Evolutionary conservation across 768 basidiomycete genomes (phyloP).

Genomic region (Amanita molliuscula): DNA sequence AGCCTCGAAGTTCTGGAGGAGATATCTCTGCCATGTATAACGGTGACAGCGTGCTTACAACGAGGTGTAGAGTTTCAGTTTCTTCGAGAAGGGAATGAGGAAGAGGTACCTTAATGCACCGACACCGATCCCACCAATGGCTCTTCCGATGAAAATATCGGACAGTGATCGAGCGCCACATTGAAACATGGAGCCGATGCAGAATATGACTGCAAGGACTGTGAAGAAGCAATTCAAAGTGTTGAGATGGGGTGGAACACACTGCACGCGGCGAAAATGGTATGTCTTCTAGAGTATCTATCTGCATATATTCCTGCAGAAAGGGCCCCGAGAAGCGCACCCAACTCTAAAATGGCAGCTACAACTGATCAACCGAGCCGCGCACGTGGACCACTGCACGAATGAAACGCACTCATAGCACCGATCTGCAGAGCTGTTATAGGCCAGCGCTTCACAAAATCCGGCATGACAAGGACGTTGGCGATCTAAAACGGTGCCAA

Average conservation of each 20-base stretch:
- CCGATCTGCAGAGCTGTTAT: slow-evolving; percentile 67
- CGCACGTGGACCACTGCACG: background rate
- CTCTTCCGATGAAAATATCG: slow-evolving; percentile 59
- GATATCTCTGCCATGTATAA: slow-evolving; percentile 83
- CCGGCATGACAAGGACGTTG: slow-evolving; percentile 75
- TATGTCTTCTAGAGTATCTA: slow-evolving; percentile 50
- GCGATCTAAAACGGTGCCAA: slow-evolving; percentile 38
- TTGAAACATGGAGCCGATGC: slow-evolving; percentile 64
- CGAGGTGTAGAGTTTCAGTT: background rate
- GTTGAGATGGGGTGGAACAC: slow-evolving; percentile 13
- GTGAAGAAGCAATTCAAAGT: background rate
- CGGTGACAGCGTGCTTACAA: slow-evolving; percentile 65
- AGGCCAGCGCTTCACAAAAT: slow-evolving; percentile 61
- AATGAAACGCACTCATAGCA: slow-evolving; percentile 50
- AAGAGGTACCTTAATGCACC: slow-evolving; percentile 50
- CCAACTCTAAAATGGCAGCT: slow-evolving; percentile 75
- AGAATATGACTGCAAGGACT: slow-evolving; percentile 45
- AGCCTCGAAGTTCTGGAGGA: slow-evolving; percentile 70
- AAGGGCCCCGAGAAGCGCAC: slow-evolving; percentile 70
- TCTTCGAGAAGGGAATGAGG: too few species aligned
- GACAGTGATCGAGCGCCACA: slow-evolving; percentile 42
- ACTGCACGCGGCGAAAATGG: slow-evolving; percentile 65
- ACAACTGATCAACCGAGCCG: background rate
- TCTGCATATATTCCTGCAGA: slow-evolving; percentile 60
- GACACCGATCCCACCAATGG: slow-evolving; percentile 73